These are phyloP conservation scores for Aureoboletus auriporus DNA, from an alignment of 768 basidiomycete genomes.

Conservation along the genomic window DNA sequence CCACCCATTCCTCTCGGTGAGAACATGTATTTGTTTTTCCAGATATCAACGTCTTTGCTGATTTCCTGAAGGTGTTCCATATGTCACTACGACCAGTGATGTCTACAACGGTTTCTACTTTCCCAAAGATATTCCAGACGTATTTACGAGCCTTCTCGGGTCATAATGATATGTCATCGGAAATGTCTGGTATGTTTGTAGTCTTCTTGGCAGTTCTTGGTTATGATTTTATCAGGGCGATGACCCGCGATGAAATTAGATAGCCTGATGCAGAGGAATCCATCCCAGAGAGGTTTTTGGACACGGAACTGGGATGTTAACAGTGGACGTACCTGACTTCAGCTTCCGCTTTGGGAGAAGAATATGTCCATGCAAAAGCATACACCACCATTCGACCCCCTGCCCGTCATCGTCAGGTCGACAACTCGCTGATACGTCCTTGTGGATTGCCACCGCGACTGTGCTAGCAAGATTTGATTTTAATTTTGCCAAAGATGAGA, in stretches of 20 bases:
- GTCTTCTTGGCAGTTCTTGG: too few relatives aligned
- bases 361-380: not conserved
- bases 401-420: not conserved
- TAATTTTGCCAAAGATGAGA: not conserved
- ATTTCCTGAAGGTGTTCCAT: not conserved
- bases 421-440: not conserved
- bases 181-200: slow-evolving; percentile 12
- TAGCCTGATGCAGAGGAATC: not conserved
- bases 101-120: not conserved
- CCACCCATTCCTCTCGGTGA: not conserved
- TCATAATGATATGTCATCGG: not conserved
- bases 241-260: not conserved
- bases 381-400: not conserved
- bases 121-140: not conserved
- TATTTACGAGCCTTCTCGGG: too few relatives aligned
- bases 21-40: not conserved
- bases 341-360: not conserved
- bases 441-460: not conserved
- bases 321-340: not conserved
- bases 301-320: not conserved
- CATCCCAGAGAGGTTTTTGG: not conserved
- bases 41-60: not conserved
- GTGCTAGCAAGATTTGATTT: not conserved
- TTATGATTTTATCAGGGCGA: not conserved
- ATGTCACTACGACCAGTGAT: not conserved